A percentile compares a stretch with the other conserved stretches of the same genome.
Evolutionary conservation across 768 basidiomycete species (phyloP).

Genomic region (Mycena amicta): DNA sequence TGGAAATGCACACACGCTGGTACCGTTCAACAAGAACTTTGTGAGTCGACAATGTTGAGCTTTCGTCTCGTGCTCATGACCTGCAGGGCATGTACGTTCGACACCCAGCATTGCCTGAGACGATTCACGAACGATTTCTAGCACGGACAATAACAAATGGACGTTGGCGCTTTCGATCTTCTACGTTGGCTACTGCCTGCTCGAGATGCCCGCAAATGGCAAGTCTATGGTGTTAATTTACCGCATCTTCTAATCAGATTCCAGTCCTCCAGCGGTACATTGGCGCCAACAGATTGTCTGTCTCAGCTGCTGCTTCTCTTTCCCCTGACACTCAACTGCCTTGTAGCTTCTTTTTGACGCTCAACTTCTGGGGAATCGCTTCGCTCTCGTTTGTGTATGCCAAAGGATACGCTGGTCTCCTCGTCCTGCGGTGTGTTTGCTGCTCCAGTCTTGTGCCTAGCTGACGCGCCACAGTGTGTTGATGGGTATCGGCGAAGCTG

Average conservation of each 20-base stretch:
- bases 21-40: constrained; percentile 54
- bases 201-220: constrained; percentile 64
- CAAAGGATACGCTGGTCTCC: constrained; percentile 52
- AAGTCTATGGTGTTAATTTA: not conserved
- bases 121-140: not conserved
- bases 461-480: constrained; percentile 44
- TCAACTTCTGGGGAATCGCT: constrained; percentile 54
- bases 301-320: not conserved
- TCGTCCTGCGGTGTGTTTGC: constrained; percentile 45
- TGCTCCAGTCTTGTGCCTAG: not conserved
- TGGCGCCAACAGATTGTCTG: constrained; percentile 58
- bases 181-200: constrained; percentile 61
- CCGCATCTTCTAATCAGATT: not conserved
- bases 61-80: not conserved
- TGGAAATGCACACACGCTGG: constrained; percentile 58
- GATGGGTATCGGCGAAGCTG: constrained; percentile 62
- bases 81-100: constrained; percentile 41
- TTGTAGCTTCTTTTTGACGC: constrained; percentile 54
- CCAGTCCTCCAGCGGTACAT: constrained; percentile 59
- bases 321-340: not conserved
- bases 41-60: constrained; percentile 31
- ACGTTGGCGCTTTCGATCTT: constrained; percentile 60
- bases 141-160: constrained; percentile 54
- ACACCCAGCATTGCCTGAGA: not conserved
- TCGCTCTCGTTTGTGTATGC: constrained; percentile 58